Evolutionary conservation across 2,329 filamentous ascomycete species (phyloP), one percentile per base, ranked within the genome.

Genomic region (Lasiodiplodia sp.): DNA sequence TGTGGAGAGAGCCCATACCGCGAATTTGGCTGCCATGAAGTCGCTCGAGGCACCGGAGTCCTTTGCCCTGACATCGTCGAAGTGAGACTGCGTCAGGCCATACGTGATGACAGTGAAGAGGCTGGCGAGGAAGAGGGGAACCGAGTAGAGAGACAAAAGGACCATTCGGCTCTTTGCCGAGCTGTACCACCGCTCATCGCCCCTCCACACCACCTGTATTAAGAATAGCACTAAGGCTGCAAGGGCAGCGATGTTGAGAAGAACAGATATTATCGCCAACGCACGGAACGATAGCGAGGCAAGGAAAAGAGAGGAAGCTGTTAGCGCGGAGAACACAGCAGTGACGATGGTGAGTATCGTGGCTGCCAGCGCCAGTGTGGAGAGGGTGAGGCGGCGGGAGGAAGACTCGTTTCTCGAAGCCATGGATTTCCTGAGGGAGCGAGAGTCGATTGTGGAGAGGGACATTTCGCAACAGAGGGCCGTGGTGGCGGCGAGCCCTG

Each of bases 21-120:
- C 74, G 66, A 80, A 79, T 52, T 82, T 79, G 23, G 75, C 75
- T 38, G 78, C 72, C 49, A 81, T 73, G 38, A 71, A 68, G 44
- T 68, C 67, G 51, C 69, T 69, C 76, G 75, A 78, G 28, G 53
- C 49, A 7, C 51, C 51, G 10, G 52, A 57, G 51, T 49, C 38
- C 28, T 38, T 16, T 28, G 49, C 28, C 40, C 16, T 28, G 53
- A 69, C 18, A 76, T 52, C 23, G 47, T 56, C 38, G 23, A 66
- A 51, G 40, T 72, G 31, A 53, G 52, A 12, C 28, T 70, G 53
- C 44, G 65, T 57, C 6, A 69, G 63, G 21, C 49, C 55, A 52
- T 69, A 69, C 1, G 62, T 69, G 10, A 40, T 55, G 23, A 69
- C 28, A 2, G 68, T 69, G 16, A 67, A 37, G 64, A 66, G 25